A percentile compares a stretch with the other conserved stretches of the same genome.
phyloP scores from a whole-genome alignment of 2,329 filamentous ascomycete genomes.

The Colletotrichum melonis region DNA sequence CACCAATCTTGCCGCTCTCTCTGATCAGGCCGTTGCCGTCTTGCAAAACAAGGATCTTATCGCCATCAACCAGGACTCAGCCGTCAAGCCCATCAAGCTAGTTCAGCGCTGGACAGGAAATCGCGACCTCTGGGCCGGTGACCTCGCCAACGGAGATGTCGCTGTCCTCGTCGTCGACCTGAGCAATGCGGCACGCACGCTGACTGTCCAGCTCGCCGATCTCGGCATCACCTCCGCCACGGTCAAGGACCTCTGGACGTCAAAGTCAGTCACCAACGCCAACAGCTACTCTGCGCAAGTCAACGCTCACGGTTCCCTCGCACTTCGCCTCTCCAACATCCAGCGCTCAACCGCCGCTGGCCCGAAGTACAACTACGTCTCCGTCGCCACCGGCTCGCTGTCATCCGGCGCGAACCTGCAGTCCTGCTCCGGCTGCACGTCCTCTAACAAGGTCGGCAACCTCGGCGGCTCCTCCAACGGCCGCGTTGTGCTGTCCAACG shows the following conservation, averaged over 20 bases:
- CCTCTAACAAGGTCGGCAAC: background rate
- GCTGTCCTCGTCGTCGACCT: background rate
- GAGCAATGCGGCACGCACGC: background rate
- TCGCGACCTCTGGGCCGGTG: background rate
- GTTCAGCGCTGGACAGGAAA: background rate
- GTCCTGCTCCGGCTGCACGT: background rate
- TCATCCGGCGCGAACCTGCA: background rate
- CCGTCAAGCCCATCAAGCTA: background rate
- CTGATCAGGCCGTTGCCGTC: background rate
- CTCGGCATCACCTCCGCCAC: background rate
- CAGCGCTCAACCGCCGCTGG: background rate
- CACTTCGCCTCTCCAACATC: background rate
- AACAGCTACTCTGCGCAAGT: background rate
- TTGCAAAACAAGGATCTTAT: background rate
- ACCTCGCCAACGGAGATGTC: background rate
- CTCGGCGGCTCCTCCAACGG: background rate
- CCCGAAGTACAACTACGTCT: background rate
- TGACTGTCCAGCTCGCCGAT: background rate
- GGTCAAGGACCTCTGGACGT: background rate
- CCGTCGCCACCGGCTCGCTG: background rate
- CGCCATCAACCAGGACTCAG: background rate
- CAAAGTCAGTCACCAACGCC: background rate
- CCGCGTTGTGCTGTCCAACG: background rate
- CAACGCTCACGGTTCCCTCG: background rate
- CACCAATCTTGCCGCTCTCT: background rate